Percentiles rank a stretch among this genome's conserved stretches.
Evolutionary conservation across 352 stramenopile species (phyloP).

Genomic region (Phytophthora sojae): DNA sequence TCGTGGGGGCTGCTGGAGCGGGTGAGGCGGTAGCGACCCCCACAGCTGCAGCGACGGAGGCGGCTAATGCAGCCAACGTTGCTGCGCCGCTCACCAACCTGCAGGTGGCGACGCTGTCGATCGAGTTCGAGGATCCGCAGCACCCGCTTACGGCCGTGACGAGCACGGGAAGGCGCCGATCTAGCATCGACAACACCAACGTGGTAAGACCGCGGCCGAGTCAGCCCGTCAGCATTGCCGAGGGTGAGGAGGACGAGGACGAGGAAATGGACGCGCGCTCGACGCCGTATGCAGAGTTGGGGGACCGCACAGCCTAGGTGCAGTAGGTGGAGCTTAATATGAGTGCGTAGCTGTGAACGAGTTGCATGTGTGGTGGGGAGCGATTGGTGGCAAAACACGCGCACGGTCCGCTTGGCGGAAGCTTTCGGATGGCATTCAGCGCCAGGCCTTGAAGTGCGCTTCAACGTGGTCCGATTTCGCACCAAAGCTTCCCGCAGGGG

Average conservation of each 20-base stretch:
- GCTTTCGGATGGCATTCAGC: slow-evolving; percentile 7
- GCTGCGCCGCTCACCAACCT: slow-evolving; percentile 17
- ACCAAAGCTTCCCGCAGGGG: slow-evolving; percentile 6
- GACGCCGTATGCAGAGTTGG: slow-evolving; percentile 30
- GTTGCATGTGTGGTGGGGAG: slow-evolving; percentile 16
- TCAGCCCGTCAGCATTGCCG: slow-evolving; percentile 11
- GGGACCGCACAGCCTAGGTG: slow-evolving; percentile 23
- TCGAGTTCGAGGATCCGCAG: slow-evolving; percentile 44
- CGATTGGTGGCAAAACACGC: not conserved
- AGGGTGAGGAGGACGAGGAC: slow-evolving; percentile 14
- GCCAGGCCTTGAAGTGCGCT: slow-evolving; percentile 19
- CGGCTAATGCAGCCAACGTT: not conserved
- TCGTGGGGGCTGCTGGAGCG: not conserved
- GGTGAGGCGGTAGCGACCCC: slow-evolving; percentile 8
- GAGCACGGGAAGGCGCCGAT: slow-evolving; percentile 32
- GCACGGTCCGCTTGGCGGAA: not conserved
- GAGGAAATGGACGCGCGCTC: slow-evolving; percentile 19
- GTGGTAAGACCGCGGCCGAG: slow-evolving; percentile 26
- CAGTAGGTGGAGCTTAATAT: slow-evolving; percentile 31
- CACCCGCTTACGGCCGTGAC: slow-evolving; percentile 38
- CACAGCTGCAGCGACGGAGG: not conserved
- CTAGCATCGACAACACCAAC: slow-evolving; percentile 36
- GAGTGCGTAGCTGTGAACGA: slow-evolving; percentile 20
- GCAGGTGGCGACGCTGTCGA: slow-evolving; percentile 31
- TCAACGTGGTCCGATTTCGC: slow-evolving; percentile 22